phyloP scores from a whole-genome alignment of 2,329 filamentous ascomycete genomes.

The Cadophora gregata region DNA sequence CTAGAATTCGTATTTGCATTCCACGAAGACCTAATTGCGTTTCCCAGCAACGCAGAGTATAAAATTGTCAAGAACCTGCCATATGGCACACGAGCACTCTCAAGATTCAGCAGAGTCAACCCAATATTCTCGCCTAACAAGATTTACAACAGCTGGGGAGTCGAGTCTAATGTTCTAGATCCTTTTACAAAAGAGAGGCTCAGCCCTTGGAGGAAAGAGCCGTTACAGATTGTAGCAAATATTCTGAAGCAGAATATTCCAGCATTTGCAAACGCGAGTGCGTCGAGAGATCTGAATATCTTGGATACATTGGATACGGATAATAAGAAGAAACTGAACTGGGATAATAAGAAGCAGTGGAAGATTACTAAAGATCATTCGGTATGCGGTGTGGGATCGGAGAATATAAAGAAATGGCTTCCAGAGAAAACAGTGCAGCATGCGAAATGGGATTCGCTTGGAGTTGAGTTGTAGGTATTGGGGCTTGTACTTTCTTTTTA shows the following conservation, averaged over 20 bases:
- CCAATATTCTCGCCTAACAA: conserved; percentile 17
- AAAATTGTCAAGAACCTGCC: not conserved
- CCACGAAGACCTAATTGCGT: conserved; percentile 30
- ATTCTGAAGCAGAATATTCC: conserved; percentile 1
- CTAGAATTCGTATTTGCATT: conserved; percentile 39
- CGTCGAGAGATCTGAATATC: not conserved
- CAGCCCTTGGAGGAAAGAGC: conserved; percentile 27
- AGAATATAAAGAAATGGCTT: conserved; percentile 35
- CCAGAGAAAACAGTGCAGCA: conserved; percentile 21
- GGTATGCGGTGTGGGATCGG: conserved; percentile 35
- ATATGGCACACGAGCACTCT: not conserved
- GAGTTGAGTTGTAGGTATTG: conserved; percentile 30
- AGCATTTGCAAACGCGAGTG: not conserved
- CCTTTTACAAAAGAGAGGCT: not conserved
- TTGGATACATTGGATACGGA: conserved; percentile 7
- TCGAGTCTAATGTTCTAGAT: not conserved
- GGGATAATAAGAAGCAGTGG: conserved; percentile 24
- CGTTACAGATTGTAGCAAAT: conserved; percentile 27
- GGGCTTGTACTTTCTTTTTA: not conserved
- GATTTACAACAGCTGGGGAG: conserved; percentile 37
- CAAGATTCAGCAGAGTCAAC: conserved; percentile 16
- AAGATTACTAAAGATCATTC: conserved; percentile 33
- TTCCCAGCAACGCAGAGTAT: conserved; percentile 17
- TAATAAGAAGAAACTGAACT: conserved; percentile 26
- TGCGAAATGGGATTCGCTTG: conserved; percentile 37